Percentiles rank a stretch among this genome's conserved stretches.
Conservation (phyloP, 352 stramenopile species). For the Peronosclerospora sorghi region DNA sequence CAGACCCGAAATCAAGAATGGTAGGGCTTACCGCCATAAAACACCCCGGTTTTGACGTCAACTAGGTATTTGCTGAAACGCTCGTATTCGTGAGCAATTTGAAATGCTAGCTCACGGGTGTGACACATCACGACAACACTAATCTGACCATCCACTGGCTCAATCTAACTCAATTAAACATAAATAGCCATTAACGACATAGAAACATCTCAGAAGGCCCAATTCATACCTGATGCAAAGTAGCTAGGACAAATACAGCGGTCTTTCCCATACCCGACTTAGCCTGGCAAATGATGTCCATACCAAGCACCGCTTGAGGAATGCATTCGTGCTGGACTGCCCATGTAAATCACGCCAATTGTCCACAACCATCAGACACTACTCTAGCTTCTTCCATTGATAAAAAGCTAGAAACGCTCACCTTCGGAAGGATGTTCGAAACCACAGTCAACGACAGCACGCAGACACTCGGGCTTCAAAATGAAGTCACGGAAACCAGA, state of each 20-base stretch:
- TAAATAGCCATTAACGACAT: constrained; percentile 1
- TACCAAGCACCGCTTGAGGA: constrained; percentile 97
- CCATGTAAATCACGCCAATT: constrained; percentile 4
- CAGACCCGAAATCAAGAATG: background rate
- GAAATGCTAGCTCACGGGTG: constrained; percentile 99
- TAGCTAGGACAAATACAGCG: constrained; percentile 98
- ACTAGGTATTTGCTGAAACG: constrained; percentile 98
- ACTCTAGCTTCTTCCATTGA: background rate
- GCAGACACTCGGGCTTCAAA: constrained; percentile 97
- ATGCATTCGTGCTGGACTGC: constrained; percentile 98
- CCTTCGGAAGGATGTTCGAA: constrained; percentile 99
- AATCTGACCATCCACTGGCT: constrained; percentile 88
- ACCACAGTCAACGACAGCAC: constrained; percentile 97
- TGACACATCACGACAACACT: constrained; percentile 97
- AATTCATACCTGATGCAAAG: constrained; percentile 92
- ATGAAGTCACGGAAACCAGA: constrained; percentile 99
- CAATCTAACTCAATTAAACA: constrained; percentile 38
- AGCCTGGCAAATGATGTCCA: constrained; percentile 99
- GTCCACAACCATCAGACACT: constrained; percentile 8
- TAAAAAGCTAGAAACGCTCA: constrained; percentile 15
- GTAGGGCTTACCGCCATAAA: constrained; percentile 85
- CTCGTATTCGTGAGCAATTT: constrained; percentile 99
- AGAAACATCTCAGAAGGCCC: background rate
- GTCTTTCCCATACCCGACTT: constrained; percentile 99
- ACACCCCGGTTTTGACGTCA: constrained; percentile 94